phyloP scores from a whole-genome alignment of 1,284 basidiomycete genomes.

The Prillingera fragicola region DNA sequence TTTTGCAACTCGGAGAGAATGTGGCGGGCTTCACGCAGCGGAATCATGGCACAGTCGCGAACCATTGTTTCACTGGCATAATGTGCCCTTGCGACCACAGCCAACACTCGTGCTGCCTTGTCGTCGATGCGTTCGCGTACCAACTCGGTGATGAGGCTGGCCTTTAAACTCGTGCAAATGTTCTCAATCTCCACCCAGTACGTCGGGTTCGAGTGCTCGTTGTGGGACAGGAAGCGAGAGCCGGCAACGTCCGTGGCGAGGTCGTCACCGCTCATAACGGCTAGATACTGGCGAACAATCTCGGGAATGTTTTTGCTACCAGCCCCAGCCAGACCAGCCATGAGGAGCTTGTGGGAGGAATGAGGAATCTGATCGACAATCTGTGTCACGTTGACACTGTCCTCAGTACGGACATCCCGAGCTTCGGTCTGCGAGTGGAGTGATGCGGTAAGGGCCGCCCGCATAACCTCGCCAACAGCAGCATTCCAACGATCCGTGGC shows the following conservation, averaged over 20 bases:
- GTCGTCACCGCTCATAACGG: constrained; percentile 37
- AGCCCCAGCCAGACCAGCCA: constrained; percentile 28
- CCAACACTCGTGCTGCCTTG: constrained; percentile 75
- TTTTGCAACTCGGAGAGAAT: constrained; percentile 71
- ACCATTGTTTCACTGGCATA: constrained; percentile 97
- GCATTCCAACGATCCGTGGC: constrained; percentile 72
- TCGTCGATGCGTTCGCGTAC: constrained; percentile 80
- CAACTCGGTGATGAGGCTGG: constrained; percentile 69
- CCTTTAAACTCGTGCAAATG: constrained; percentile 65
- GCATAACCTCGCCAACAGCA: constrained; percentile 64
- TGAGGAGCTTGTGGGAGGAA: constrained; percentile 19
- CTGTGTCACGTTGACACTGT: constrained; percentile 26
- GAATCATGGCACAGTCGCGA: constrained; percentile 86
- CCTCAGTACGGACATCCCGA: constrained; percentile 28
- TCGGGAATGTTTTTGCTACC: constrained; percentile 26
- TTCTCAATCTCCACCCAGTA: constrained; percentile 75
- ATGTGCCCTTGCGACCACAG: constrained; percentile 76
- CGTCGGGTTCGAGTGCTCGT: constrained; percentile 52
- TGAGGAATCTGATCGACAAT: constrained; percentile 31
- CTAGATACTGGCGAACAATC: constrained; percentile 32
- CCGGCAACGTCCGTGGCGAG: constrained; percentile 18
- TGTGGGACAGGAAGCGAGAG: constrained; percentile 56
- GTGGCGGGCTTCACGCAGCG: constrained; percentile 77
- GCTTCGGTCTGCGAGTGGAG: constrained; percentile 58
- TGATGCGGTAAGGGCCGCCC: constrained; percentile 63